Conservation (phyloP, 441 rosid genomes). For the Daphne laureola region DNA sequence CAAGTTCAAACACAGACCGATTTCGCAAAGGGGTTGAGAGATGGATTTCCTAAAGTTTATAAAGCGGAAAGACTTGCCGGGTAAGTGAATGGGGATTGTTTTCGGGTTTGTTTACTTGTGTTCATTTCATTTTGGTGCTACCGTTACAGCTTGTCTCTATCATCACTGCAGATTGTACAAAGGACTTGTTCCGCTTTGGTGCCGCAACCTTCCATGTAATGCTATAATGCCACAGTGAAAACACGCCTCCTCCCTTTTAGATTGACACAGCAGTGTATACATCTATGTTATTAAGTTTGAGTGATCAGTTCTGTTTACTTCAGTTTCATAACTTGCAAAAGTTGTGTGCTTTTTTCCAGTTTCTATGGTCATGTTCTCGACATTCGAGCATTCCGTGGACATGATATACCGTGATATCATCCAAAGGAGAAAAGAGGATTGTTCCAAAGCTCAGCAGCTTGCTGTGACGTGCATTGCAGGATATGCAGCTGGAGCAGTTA, state of each 20-base stretch:
- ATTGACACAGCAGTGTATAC: not conserved
- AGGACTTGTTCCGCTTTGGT: conserved; percentile 63
- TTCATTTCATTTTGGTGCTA: conserved; percentile 7
- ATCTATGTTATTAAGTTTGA: not conserved
- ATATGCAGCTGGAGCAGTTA: conserved; percentile 51
- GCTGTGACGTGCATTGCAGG: conserved; percentile 64
- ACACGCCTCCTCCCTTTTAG: not conserved
- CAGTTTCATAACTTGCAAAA: not conserved
- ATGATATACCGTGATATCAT: conserved; percentile 31
- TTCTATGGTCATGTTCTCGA: conserved; percentile 65
- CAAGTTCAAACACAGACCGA: conserved; percentile 51
- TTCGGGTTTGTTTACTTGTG: not conserved
- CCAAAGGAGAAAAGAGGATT: conserved; percentile 44
- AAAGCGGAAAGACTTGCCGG: conserved; percentile 47
- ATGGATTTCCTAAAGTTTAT: conserved; percentile 54
- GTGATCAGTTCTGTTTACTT: not conserved
- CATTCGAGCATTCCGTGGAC: conserved; percentile 59
- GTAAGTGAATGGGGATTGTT: conserved; percentile 17
- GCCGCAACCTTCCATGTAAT: conserved; percentile 64
- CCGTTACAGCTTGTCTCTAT: conserved; percentile 10
- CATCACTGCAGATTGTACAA: conserved; percentile 43
- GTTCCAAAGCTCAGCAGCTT: conserved; percentile 52
- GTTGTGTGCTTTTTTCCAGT: conserved; percentile 26
- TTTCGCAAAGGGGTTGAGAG: conserved; percentile 51
- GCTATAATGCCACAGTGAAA: conserved; percentile 7